phyloP scores from a whole-genome alignment of 495 filamentous ascomycete genomes.

The Alectoria sarmentosa region DNA sequence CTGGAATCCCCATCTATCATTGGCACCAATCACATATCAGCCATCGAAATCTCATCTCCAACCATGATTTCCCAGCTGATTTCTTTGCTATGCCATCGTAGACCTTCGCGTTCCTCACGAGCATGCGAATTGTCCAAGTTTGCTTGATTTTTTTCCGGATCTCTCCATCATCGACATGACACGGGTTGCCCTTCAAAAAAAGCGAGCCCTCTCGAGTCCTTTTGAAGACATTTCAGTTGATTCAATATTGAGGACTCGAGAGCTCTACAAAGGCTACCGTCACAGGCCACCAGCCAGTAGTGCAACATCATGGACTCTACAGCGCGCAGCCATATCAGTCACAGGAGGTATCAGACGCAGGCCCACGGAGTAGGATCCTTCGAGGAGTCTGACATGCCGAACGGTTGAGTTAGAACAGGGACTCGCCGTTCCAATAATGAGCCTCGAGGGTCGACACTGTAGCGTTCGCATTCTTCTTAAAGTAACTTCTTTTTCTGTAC shows the following conservation, averaged over 20 bases:
- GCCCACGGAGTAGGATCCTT: not conserved
- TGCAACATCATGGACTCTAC: constrained; percentile 1
- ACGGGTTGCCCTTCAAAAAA: not conserved
- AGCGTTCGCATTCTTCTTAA: not conserved
- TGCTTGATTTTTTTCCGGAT: no score
- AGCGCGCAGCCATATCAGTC: constrained; percentile 9
- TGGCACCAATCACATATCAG: not conserved
- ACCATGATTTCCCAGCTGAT: not conserved
- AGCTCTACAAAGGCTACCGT: not conserved
- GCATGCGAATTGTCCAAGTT: no score
- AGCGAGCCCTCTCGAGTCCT: not conserved
- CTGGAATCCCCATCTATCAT: not conserved
- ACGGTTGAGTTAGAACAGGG: not conserved
- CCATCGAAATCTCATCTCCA: not conserved
- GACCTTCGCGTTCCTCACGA: not conserved
- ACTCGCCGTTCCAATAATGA: not conserved
- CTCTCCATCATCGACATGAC: no score
- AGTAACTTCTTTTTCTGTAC: not conserved
- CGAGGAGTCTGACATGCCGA: not conserved
- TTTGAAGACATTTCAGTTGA: no score
- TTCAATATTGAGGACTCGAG: not conserved
- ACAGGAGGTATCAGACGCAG: constrained; percentile 7
- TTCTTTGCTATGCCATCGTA: not conserved
- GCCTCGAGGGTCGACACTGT: not conserved
- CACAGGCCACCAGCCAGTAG: constrained; percentile 3